These are phyloP conservation scores for Knoxia roxburghii DNA, from an alignment of 257 asterid species.

Conservation along the genomic window DNA sequence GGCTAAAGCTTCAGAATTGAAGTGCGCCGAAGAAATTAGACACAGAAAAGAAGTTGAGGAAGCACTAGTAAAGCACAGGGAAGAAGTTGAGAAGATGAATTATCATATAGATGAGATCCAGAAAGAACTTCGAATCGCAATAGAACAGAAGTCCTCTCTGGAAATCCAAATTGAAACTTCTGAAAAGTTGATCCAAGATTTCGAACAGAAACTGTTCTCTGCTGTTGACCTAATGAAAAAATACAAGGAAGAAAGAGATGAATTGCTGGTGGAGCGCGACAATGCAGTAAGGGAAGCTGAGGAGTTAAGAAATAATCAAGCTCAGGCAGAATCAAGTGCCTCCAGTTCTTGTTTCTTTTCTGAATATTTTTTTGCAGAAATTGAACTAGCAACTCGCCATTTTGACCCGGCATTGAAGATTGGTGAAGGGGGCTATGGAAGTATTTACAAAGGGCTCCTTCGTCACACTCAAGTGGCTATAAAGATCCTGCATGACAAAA, in stretches of 20 bases:
- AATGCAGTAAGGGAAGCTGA: slow-evolving; percentile 56
- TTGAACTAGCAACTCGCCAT: slow-evolving; percentile 63
- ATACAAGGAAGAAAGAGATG: slow-evolving; percentile 76
- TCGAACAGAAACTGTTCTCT: slow-evolving; percentile 69
- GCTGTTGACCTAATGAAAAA: slow-evolving; percentile 73
- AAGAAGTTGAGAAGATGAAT: slow-evolving; percentile 52
- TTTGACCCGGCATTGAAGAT: slow-evolving; percentile 59
- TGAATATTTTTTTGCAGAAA: slow-evolving; percentile 64
- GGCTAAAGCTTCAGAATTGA: slow-evolving; percentile 55
- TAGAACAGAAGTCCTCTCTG: slow-evolving; percentile 47
- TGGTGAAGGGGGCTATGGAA: slow-evolving; percentile 89
- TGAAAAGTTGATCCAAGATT: slow-evolving; percentile 50
- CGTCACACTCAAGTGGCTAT: slow-evolving; percentile 80
- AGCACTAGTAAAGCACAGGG: slow-evolving; percentile 45
- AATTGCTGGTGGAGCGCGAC: slow-evolving; percentile 61
- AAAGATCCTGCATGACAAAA: slow-evolving; percentile 60
- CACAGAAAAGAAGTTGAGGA: slow-evolving; percentile 65
- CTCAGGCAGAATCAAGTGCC: slow-evolving; percentile 50
- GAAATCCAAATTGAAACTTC: slow-evolving; percentile 54
- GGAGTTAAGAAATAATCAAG: slow-evolving; percentile 47
- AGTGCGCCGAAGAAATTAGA: slow-evolving; percentile 50
- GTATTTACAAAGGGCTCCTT: slow-evolving; percentile 63
- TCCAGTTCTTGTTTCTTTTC: slow-evolving; percentile 49
- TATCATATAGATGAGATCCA: slow-evolving; percentile 35
- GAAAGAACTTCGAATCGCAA: slow-evolving; percentile 45